These are phyloP conservation scores for Boletellus emodensis DNA, from an alignment of 768 basidiomycete genomes.

Conservation along the genomic window DNA sequence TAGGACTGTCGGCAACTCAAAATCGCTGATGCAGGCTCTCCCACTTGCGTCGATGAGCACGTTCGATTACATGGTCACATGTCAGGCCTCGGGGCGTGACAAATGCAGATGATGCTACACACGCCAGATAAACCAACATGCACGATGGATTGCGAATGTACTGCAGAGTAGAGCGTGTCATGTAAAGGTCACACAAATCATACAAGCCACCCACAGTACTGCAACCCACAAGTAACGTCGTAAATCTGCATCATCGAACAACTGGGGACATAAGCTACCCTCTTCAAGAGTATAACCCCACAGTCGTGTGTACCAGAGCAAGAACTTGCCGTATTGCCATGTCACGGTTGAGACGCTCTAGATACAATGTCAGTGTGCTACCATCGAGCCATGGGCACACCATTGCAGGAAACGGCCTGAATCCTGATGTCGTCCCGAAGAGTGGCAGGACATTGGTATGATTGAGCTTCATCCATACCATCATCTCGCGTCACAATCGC, in stretches of 20 bases:
- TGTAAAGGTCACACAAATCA: neutral
- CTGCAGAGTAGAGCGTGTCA: neutral
- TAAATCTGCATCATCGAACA: neutral
- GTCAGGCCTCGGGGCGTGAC: no score
- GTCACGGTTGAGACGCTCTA: neutral
- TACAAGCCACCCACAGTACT: neutral
- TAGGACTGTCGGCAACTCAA: constrained; percentile 5
- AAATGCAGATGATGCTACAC: neutral
- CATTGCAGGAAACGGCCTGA: neutral
- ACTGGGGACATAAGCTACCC: no score
- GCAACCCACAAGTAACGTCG: neutral
- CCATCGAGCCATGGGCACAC: constrained; percentile 1
- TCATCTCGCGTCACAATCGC: neutral
- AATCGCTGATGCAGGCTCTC: constrained; percentile 3
- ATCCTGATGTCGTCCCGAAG: neutral
- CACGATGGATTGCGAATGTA: neutral
- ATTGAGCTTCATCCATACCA: neutral
- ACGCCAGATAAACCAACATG: constrained; percentile 1
- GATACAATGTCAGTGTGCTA: neutral
- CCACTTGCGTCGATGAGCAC: neutral
- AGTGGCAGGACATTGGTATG: neutral
- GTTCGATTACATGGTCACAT: neutral
- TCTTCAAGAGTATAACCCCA: neutral
- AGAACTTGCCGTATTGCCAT: neutral
- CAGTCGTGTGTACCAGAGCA: neutral